A percentile compares a stretch with the other conserved stretches of the same genome.
phyloP scores from a whole-genome alignment of 371 early-diverging fungal genomes.

The Mucor velutinosus region DNA sequence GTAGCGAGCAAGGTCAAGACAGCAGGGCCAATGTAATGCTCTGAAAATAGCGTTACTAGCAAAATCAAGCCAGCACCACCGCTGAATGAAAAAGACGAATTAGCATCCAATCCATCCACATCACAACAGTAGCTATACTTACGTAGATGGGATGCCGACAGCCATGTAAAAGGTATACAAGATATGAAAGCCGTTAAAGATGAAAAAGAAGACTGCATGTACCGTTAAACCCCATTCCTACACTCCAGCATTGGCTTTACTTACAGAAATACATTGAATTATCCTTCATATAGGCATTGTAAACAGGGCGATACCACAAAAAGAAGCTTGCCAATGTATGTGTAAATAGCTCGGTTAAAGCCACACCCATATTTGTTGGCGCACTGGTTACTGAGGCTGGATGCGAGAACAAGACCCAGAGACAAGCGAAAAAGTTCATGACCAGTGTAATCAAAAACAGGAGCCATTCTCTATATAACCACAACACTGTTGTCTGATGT shows the following conservation, averaged over 20 bases:
- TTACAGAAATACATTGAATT: conserved; percentile 84
- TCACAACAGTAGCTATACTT: conserved; percentile 23
- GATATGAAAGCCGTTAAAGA: conserved; percentile 88
- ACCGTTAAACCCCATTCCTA: neutral
- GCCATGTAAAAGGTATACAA: conserved; percentile 83
- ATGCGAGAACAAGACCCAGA: conserved; percentile 71
- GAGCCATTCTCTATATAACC: conserved; percentile 80
- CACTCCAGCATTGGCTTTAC: neutral
- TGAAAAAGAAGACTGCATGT: conserved; percentile 69
- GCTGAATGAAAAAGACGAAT: conserved; percentile 29
- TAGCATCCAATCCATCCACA: too few relatives aligned
- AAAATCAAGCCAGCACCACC: conserved; percentile 87
- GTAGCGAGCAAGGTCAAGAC: conserved; percentile 72
- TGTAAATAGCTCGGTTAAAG: conserved; percentile 78
- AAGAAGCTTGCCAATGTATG: conserved; percentile 80
- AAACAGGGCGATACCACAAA: conserved; percentile 89
- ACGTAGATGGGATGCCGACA: conserved; percentile 78
- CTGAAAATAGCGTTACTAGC: conserved; percentile 71
- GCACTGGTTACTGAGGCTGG: conserved; percentile 67
- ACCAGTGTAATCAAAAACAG: conserved; percentile 70
- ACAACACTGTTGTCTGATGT: conserved; percentile 64
- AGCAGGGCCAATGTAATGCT: conserved; percentile 66
- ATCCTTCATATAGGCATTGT: conserved; percentile 89
- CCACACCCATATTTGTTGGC: conserved; percentile 76
- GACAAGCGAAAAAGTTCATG: conserved; percentile 80